Conservation (phyloP, 164 flowering plant species). For the Saururus chinensis region DNA sequence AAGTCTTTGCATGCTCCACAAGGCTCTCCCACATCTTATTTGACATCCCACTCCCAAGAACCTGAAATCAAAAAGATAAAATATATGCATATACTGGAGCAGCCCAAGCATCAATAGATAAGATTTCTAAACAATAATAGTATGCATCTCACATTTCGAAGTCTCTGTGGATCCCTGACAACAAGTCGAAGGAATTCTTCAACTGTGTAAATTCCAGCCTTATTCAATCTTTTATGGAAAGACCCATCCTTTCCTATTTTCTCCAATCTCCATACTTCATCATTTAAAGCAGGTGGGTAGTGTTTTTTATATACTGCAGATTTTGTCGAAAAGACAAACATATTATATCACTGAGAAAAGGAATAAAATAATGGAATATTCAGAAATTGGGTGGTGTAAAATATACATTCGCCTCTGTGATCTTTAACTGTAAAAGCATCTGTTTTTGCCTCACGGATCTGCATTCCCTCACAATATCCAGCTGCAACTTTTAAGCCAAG, state of each 20-base stretch:
- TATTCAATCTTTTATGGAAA: conserved; percentile 77
- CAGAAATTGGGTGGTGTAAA: not conserved
- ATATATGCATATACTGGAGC: not conserved
- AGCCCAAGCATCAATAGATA: not conserved
- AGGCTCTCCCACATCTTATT: conserved; percentile 99
- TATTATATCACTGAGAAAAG: not conserved
- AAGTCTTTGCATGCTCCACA: conserved; percentile 93
- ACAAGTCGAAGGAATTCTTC: conserved; percentile 78
- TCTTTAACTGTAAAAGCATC: conserved; percentile 94
- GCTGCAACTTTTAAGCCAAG: conserved; percentile 78
- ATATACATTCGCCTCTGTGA: conserved; percentile 94
- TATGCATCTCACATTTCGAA: conserved; percentile 58
- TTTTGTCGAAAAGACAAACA: not conserved
- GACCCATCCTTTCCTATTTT: conserved; percentile 97
- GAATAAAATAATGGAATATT: not conserved
- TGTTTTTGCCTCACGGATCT: conserved; percentile 89
- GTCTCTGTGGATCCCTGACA: conserved; percentile 60
- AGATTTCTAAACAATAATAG: not conserved
- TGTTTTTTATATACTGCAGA: conserved; percentile 86
- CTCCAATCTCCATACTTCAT: conserved; percentile 95
- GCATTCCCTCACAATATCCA: conserved; percentile 60
- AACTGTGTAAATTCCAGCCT: conserved; percentile 62
- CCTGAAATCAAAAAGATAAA: conserved; percentile 31
- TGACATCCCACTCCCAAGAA: conserved; percentile 99
- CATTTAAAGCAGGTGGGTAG: conserved; percentile 78